Conservation (phyloP, 2,329 filamentous ascomycete genomes). For the Trichophyton simii region DNA sequence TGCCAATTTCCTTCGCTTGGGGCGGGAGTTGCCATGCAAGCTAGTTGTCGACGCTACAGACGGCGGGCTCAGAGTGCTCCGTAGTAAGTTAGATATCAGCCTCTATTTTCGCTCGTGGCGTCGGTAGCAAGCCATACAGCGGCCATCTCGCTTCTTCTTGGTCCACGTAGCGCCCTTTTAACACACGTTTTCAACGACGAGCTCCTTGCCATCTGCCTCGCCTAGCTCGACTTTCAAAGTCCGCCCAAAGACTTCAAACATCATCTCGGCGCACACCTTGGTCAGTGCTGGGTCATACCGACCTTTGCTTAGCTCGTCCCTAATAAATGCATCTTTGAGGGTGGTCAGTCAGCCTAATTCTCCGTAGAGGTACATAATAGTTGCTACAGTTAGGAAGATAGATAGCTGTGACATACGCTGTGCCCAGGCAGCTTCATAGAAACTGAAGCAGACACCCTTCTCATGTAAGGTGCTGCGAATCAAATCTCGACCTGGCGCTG, state of each 20-base stretch:
- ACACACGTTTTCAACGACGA: conserved; percentile 61
- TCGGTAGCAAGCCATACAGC: not conserved
- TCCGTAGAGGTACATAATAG: too few species aligned
- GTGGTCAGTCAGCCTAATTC: not conserved
- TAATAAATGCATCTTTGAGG: conserved; percentile 64
- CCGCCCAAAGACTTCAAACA: conserved; percentile 73
- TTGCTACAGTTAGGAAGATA: too few species aligned
- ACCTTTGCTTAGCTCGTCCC: conserved; percentile 87
- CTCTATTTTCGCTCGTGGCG: not conserved
- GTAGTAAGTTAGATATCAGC: not conserved
- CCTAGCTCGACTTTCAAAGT: conserved; percentile 70
- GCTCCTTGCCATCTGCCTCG: conserved; percentile 46
- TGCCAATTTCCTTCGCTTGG: too few species aligned
- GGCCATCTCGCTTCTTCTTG: conserved; percentile 23
- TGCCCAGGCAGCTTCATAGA: conserved; percentile 84
- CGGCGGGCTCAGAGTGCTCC: too few species aligned
- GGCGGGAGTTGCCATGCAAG: too few species aligned
- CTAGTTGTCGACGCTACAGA: too few species aligned
- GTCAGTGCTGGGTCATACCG: conserved; percentile 78
- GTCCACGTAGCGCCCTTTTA: conserved; percentile 30
- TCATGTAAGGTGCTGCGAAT: conserved; percentile 73
- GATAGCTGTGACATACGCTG: conserved; percentile 46
- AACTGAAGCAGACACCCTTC: conserved; percentile 60
- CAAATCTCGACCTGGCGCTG: conserved; percentile 65
- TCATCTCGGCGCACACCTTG: conserved; percentile 80